Evolutionary conservation across 768 basidiomycete species (phyloP).

Genomic region (Tephrocybe sp.): DNA sequence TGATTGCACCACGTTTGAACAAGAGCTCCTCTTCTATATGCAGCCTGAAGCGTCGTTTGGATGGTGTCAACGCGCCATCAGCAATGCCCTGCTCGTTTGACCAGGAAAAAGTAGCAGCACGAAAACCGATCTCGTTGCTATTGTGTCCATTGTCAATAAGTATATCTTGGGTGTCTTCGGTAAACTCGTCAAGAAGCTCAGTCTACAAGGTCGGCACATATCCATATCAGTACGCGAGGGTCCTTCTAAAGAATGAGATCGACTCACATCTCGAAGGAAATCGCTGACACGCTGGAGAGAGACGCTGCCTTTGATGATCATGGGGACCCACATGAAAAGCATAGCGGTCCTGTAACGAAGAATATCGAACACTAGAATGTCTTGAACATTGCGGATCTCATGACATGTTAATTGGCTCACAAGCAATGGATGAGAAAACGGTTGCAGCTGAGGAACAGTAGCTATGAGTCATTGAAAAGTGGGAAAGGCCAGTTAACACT

Average conservation of each 20-base stretch:
- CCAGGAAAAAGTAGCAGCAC: slow-evolving; percentile 57
- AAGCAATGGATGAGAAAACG: slow-evolving; percentile 16
- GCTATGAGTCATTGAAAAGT: not conserved
- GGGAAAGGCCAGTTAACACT: not conserved
- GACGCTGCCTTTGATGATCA: slow-evolving; percentile 44
- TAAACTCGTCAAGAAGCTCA: slow-evolving; percentile 44
- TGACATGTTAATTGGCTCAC: not conserved
- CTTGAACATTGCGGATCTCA: not conserved
- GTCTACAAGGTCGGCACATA: slow-evolving; percentile 31
- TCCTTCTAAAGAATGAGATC: no score
- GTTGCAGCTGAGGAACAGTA: slow-evolving; percentile 7
- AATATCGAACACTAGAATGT: slow-evolving; percentile 49
- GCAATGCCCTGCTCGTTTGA: slow-evolving; percentile 27
- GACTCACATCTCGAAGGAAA: slow-evolving; percentile 35
- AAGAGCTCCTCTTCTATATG: slow-evolving; percentile 47
- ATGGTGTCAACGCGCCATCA: slow-evolving; percentile 29
- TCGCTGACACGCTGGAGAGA: slow-evolving; percentile 53
- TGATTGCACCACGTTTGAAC: slow-evolving; percentile 51
- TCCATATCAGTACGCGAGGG: no score
- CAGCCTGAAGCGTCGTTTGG: slow-evolving; percentile 46
- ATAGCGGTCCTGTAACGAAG: slow-evolving; percentile 46
- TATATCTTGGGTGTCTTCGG: slow-evolving; percentile 14
- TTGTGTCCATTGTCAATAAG: slow-evolving; percentile 10
- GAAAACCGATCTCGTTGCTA: slow-evolving; percentile 44
- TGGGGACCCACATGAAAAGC: slow-evolving; percentile 25